Evolutionary conservation across 306 rosid genomes (phyloP).

Genomic region (Dryas octopetala): DNA sequence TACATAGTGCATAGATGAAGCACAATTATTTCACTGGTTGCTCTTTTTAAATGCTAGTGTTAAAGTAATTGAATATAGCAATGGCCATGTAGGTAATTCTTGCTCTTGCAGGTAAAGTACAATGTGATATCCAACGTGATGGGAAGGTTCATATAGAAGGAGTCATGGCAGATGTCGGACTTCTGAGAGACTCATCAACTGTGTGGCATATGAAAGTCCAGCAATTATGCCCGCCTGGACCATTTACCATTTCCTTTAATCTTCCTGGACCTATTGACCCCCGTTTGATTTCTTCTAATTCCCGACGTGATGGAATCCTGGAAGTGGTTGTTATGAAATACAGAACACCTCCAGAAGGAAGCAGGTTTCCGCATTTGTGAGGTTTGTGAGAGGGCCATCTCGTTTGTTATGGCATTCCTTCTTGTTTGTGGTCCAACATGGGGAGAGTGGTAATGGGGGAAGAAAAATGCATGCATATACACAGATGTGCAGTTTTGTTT

Average conservation of each 20-base stretch:
- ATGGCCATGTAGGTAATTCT: conserved; percentile 1
- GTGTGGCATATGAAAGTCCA: conserved; percentile 46
- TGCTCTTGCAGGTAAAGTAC: conserved; percentile 36
- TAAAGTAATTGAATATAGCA: background rate
- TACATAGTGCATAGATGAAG: too few relatives aligned
- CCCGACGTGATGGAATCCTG: conserved; percentile 51
- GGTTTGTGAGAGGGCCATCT: background rate
- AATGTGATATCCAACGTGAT: conserved; percentile 44
- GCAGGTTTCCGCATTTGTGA: conserved; percentile 18
- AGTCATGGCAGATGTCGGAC: conserved; percentile 39
- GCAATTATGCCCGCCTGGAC: conserved; percentile 52
- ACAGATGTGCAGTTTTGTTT: background rate
- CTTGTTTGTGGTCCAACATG: background rate
- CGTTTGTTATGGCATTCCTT: background rate
- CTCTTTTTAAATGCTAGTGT: background rate
- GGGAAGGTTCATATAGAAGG: conserved; percentile 59
- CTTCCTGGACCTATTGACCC: conserved; percentile 65
- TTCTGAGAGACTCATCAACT: conserved; percentile 32
- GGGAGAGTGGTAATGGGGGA: background rate
- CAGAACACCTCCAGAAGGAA: conserved; percentile 18
- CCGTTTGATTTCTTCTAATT: conserved; percentile 46
- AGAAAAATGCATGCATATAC: background rate
- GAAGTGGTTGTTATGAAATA: conserved; percentile 49
- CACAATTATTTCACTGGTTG: background rate
- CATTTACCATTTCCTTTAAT: conserved; percentile 44